These are phyloP conservation scores for Venturiaceae sp. DNA, from an alignment of 2,329 filamentous ascomycete genomes.

Conservation along the genomic window DNA sequence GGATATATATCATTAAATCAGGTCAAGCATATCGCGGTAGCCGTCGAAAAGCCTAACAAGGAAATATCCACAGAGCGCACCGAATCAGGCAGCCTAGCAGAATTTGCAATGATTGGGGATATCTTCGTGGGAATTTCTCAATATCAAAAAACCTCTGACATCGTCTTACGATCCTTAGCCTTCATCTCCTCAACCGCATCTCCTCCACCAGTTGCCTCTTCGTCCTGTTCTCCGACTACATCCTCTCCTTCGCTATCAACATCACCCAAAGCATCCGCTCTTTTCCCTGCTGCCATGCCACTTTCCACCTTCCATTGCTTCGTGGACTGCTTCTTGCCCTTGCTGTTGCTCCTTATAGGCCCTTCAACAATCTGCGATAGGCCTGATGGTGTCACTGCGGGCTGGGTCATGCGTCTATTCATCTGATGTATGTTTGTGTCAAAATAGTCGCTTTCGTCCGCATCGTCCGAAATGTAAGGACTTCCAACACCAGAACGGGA, in stretches of 20 bases:
- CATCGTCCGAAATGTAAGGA: constrained; percentile 9
- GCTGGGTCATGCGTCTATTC: not conserved
- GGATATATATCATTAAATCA: not conserved
- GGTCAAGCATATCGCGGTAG: not conserved
- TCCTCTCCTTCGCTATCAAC: constrained; percentile 14
- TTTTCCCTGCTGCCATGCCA: constrained; percentile 34
- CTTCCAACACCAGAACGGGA: constrained; percentile 27
- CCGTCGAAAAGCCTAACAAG: too few species aligned
- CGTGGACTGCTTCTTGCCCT: constrained; percentile 23
- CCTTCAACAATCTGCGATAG: not conserved
- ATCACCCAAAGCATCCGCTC: constrained; percentile 37
- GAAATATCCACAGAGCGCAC: too few species aligned
- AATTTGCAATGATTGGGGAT: too few species aligned
- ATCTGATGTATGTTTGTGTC: constrained; percentile 7
- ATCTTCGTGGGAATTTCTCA: not conserved
- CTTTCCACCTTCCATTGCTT: constrained; percentile 35
- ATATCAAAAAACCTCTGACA: constrained; percentile 6
- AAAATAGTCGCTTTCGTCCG: constrained; percentile 9
- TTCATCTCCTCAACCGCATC: constrained; percentile 38
- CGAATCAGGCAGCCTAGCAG: too few species aligned
- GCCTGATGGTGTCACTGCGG: not conserved
- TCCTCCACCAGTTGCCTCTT: not conserved
- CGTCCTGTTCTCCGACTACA: not conserved
- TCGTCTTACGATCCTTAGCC: constrained; percentile 4
- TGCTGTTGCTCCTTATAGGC: constrained; percentile 16